phyloP scores from a whole-genome alignment of 805 yeast species.

The Clavispora asparagi region DNA sequence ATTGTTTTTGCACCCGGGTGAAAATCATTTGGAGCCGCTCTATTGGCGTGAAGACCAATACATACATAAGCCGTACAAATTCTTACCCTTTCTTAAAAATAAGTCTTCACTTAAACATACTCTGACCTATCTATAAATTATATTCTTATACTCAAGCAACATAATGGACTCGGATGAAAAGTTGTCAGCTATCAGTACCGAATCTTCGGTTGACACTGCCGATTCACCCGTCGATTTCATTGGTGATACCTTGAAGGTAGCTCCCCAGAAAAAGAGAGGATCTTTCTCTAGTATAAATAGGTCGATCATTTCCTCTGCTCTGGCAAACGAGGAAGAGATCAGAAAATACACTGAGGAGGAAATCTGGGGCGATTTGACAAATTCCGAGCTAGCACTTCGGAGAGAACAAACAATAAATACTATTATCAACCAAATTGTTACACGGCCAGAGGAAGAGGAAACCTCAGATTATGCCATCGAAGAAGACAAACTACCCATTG shows the following conservation, averaged over 20 bases:
- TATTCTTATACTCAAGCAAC: too few species aligned
- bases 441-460: neutral
- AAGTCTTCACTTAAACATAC: neutral
- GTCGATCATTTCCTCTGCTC: neutral
- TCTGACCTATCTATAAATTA: too few species aligned
- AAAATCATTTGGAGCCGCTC: neutral
- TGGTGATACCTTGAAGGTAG: neutral
- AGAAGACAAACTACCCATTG: slow-evolving; percentile 20
- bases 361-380: slow-evolving; percentile 28
- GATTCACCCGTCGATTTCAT: neutral
- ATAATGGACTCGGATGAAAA: neutral
- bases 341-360: slow-evolving; percentile 18
- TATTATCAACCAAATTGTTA: slow-evolving; percentile 20
- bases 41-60: neutral
- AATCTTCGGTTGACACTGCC: neutral
- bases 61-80: neutral
- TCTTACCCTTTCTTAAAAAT: neutral
- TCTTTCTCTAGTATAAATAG: neutral
- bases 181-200: neutral
- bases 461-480: slow-evolving; percentile 3
- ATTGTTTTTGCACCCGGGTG: slow-evolving; percentile 1
- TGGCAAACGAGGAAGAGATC: neutral
- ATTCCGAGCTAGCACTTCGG: slow-evolving; percentile 24
- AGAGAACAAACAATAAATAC: slow-evolving; percentile 29
- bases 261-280: neutral